Evolutionary conservation across 805 yeast genomes (phyloP), one percentile per base, ranked within the genome.

Genomic region (Yarrowia sp.): DNA sequence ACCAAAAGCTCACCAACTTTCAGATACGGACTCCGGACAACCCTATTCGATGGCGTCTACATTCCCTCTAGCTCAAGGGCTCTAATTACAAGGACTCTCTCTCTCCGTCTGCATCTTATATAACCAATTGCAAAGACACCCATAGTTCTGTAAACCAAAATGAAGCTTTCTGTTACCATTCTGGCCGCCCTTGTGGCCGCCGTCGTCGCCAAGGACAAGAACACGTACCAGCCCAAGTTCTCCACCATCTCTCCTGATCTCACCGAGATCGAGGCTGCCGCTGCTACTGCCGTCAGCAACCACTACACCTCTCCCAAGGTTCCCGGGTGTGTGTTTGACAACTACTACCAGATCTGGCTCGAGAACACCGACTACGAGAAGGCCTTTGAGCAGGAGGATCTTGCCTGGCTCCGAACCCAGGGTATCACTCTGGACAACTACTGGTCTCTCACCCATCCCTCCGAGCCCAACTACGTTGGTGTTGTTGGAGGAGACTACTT

Each of bases 401-500:
- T 84, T 71, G 76, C 77, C 73, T 76, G 77, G 74, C 77, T 84
- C 65, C 81, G 82, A 39, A 68, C 76, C 72, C 74, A 81, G 68
- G 87, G 86, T 74, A 76, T 83, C 68, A 75, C 78, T 46, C 77
- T 84, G 72, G 78, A 76, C 76, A 84, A 84, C 80, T 83, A 84
- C 79, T 83, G 84, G 80, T 81, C 83, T 42, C 72, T 83, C 33
- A 81, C 85, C 64, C 85, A 82, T 73, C 85, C 86, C 68, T 83
- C 86, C 12, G 83, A 83, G 79, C 85, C 86, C 70, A 84, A 84
- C 77, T 83, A 83, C 73, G 72, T 83, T 67, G 84, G 83, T 49
- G 74, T 84, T 66, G 83, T 79, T 67, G 82, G 80, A 68, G 87
- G 86, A 72, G 85, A 82, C 75, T 81, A 83, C 75, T 83, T 83